Evolutionary conservation across 768 basidiomycete species (phyloP), one percentile per base, ranked within the genome.

Genomic region (Daedaleopsis sinensis): DNA sequence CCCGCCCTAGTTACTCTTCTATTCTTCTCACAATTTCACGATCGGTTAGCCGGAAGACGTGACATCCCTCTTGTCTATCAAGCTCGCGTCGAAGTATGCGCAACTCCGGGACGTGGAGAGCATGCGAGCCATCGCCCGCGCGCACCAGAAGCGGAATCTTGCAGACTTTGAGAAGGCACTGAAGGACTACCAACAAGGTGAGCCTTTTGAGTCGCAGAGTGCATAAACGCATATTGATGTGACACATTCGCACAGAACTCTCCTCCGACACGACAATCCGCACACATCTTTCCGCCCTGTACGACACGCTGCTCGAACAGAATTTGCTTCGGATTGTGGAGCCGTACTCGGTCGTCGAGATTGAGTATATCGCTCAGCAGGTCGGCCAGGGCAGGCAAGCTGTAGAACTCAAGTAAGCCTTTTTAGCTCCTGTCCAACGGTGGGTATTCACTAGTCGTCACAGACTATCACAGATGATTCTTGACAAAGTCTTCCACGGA

Each of bases 381-480:
- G 96, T 98, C 6, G 90, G 91, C 1, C 95, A 96, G 70, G 89
- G 91, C 55, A 77, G 91, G 52, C 90, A 93, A 71, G 87, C 85
- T 9, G 94, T 98, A 21, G 96, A 98, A 76, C 84, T 88, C 21
- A 98, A 97, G 94, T 95, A 63, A 65, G 89, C 77, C 19, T n/a
- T 49, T 27, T 36, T 32, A 19, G 35, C 24, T 8, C 27, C 46
- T 23, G 7, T 13, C 19, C 27, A 5, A 15, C 15, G 38, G 32
- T 11, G 24, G 19, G 16, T 46, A 13, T 43, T 47, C 23, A 50
- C 11, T 42, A 32, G 57, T 6, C 7, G 27, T 32, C 36, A 6
- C 67, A 96, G 96, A 72, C 77, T 98, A 27, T 94, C 92, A 35
- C 96, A 99, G 72, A 98, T 99, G 96, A 99, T 98, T 63, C 79